These are phyloP conservation scores for Lenzites betulinus DNA, from an alignment of 768 basidiomycete species.

Conservation along the genomic window DNA sequence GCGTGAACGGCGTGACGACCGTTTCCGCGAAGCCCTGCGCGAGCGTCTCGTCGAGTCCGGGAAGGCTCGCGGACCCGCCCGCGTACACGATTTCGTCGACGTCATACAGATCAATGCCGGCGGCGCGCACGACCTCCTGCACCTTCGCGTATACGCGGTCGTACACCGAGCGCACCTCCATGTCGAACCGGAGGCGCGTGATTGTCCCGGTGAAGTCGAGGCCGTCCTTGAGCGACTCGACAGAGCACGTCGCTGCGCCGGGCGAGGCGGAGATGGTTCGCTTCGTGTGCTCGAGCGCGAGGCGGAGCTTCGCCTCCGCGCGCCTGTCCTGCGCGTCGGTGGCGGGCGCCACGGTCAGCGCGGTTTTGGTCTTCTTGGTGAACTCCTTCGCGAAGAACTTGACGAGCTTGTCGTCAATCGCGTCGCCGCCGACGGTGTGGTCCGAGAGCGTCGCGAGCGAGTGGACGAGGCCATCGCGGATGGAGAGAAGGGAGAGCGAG, in stretches of 20 bases:
- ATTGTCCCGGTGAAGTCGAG: constrained; percentile 81
- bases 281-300: constrained; percentile 94
- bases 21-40: constrained; percentile 59
- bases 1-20: constrained; percentile 63
- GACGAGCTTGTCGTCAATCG: constrained; percentile 81
- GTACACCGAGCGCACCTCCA: constrained; percentile 58
- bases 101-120: constrained; percentile 60
- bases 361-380: constrained; percentile 89
- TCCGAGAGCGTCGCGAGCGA: constrained; percentile 54
- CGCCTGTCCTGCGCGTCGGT: constrained; percentile 66
- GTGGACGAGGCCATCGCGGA: constrained; percentile 75
- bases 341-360: constrained; percentile 65
- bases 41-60: constrained; percentile 68
- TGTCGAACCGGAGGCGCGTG: constrained; percentile 51
- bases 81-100: constrained; percentile 82
- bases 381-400: constrained; percentile 95
- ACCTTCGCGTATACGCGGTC: constrained; percentile 53
- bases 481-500: constrained; percentile 66
- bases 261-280: constrained; percentile 86
- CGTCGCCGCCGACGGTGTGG: constrained; percentile 59
- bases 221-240: constrained; percentile 94
- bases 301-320: constrained; percentile 89
- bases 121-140: constrained; percentile 50
- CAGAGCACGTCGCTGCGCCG: constrained; percentile 86
- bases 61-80: constrained; percentile 73